Evolutionary conservation across 139 green algal species (phyloP).

Genomic region (Chlorokybus atmophyticus): DNA sequence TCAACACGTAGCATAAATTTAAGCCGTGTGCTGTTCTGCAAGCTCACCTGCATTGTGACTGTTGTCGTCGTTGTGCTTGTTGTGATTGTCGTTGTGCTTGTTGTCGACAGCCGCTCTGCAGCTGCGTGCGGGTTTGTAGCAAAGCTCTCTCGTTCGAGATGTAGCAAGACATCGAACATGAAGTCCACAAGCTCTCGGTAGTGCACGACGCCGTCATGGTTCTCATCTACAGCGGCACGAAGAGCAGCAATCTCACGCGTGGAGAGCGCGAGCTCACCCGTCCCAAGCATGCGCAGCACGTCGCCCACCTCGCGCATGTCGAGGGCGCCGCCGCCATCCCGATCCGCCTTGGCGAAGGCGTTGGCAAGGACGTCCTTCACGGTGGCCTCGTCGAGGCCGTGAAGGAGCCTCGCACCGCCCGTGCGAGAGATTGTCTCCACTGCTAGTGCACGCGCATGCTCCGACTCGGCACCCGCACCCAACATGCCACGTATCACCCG

Average conservation of each 20-base stretch:
- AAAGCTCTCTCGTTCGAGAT: too few relatives aligned
- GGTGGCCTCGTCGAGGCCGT: slow-evolving; percentile 1
- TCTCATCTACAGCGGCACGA: too few relatives aligned
- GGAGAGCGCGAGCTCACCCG: slow-evolving; percentile 13
- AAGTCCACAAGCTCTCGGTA: too few relatives aligned
- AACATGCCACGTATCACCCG: slow-evolving; percentile 15
- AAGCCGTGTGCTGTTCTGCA: too few relatives aligned
- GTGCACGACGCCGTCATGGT: too few relatives aligned
- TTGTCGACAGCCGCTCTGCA: too few relatives aligned
- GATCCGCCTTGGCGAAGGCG: slow-evolving; percentile 39
- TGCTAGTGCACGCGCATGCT: slow-evolving; percentile 9
- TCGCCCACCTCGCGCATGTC: slow-evolving; percentile 33
- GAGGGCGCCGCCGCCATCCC: slow-evolving; percentile 35
- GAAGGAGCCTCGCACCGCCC: slow-evolving; percentile 10
- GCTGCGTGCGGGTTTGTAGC: too few relatives aligned
- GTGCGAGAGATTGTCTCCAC: slow-evolving; percentile 6
- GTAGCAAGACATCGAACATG: too few relatives aligned
- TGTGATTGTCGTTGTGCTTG: too few relatives aligned
- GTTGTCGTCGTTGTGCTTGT: too few relatives aligned
- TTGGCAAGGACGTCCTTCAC: slow-evolving; percentile 9
- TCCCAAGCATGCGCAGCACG: slow-evolving; percentile 18
- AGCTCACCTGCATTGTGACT: too few relatives aligned
- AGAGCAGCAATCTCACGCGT: slow-evolving; percentile 23
- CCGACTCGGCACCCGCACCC: slow-evolving; percentile 7
- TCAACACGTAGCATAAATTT: too few relatives aligned